phyloP scores from a whole-genome alignment of 352 stramenopile genomes.

The Pythium oligandrum region DNA sequence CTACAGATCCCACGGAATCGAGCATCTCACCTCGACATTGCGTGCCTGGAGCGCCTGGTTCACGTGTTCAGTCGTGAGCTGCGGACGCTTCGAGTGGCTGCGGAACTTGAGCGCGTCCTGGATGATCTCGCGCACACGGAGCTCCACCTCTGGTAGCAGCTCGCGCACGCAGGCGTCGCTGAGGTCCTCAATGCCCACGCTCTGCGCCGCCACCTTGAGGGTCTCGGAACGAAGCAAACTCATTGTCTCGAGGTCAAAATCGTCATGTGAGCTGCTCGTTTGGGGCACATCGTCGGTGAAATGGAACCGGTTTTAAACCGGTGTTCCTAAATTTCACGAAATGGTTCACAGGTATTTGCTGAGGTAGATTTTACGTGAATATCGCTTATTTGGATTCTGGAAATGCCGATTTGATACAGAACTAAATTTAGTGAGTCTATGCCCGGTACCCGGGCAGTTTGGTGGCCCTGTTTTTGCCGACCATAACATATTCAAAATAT shows the following conservation, averaged over 20 bases:
- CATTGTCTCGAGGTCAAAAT: conserved; percentile 30
- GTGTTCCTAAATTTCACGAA: neutral
- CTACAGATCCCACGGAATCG: too few species aligned
- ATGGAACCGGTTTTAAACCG: conserved; percentile 1
- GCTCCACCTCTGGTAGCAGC: conserved; percentile 72
- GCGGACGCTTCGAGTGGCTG: conserved; percentile 51
- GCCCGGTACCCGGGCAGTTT: too few species aligned
- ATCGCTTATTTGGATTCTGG: too few species aligned
- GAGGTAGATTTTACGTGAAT: too few species aligned
- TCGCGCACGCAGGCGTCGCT: conserved; percentile 57
- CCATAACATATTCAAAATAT: too few species aligned
- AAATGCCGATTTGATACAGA: too few species aligned
- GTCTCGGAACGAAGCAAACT: conserved; percentile 67
- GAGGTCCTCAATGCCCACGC: conserved; percentile 65
- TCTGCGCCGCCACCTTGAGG: conserved; percentile 71
- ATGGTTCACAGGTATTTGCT: too few species aligned
- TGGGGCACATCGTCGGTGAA: neutral
- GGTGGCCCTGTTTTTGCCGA: too few species aligned
- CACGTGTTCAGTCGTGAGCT: conserved; percentile 59
- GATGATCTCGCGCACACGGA: conserved; percentile 76
- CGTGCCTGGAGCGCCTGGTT: conserved; percentile 74
- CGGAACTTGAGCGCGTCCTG: conserved; percentile 86
- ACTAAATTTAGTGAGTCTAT: too few species aligned
- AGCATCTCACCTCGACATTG: conserved; percentile 48
- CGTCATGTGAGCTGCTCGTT: neutral